phyloP scores from a whole-genome alignment of 805 yeast genomes.

The Kockiozyma suomiensis region DNA sequence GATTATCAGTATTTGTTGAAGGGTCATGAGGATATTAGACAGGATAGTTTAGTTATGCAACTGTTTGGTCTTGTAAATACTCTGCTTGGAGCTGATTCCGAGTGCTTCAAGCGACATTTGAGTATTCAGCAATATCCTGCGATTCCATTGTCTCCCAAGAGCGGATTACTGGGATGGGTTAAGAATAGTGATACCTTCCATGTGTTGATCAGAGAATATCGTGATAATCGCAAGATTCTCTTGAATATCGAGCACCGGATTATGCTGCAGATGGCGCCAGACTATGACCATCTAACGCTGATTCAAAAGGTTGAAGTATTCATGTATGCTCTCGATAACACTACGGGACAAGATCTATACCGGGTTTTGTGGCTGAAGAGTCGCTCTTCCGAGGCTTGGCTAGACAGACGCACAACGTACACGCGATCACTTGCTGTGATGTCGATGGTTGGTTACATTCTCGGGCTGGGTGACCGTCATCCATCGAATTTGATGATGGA shows the following conservation, averaged over 20 bases:
- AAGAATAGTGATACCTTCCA: slow-evolving; percentile 97
- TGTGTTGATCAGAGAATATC: slow-evolving; percentile 83
- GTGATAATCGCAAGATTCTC: slow-evolving; percentile 87
- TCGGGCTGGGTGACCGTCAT: slow-evolving; percentile 97
- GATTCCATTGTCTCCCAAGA: slow-evolving; percentile 92
- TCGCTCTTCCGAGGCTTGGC: slow-evolving; percentile 95
- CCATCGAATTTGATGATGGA: slow-evolving; percentile 97
- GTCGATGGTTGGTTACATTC: slow-evolving; percentile 98
- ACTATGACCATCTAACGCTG: slow-evolving; percentile 84
- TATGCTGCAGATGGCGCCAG: slow-evolving; percentile 97
- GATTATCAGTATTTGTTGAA: slow-evolving; percentile 80
- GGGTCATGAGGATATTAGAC: slow-evolving; percentile 98
- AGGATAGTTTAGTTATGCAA: slow-evolving; percentile 97
- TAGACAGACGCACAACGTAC: slow-evolving; percentile 93
- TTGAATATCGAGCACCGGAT: slow-evolving; percentile 92
- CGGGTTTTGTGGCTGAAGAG: slow-evolving; percentile 96
- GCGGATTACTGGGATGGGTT: slow-evolving; percentile 97
- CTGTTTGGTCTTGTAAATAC: slow-evolving; percentile 94
- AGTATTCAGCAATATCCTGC: slow-evolving; percentile 92
- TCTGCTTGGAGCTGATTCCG: slow-evolving; percentile 82
- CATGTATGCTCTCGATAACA: slow-evolving; percentile 91
- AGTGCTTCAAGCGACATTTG: slow-evolving; percentile 92
- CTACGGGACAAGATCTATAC: slow-evolving; percentile 94
- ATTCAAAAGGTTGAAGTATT: slow-evolving; percentile 95
- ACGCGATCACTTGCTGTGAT: slow-evolving; percentile 95